Evolutionary conservation across 345 rosid genomes (phyloP).

Genomic region (Lepidium sativum): DNA sequence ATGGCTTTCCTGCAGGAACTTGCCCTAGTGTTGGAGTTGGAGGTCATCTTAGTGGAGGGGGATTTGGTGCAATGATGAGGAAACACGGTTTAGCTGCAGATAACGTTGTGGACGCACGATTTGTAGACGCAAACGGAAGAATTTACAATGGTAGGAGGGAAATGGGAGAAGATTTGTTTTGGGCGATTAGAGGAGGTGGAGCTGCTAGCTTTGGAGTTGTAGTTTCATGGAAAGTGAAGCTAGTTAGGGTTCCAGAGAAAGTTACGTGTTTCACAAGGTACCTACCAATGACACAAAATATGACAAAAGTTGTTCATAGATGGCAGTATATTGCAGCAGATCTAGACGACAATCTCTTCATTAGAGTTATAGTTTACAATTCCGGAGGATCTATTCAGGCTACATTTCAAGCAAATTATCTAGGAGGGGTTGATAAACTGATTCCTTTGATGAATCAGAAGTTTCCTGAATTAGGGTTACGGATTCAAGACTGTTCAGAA

Average conservation of each 20-base stretch:
- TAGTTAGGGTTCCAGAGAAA: constrained; percentile 27
- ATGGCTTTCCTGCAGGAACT: not conserved
- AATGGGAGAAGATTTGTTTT: constrained; percentile 35
- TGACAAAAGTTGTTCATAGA: constrained; percentile 8
- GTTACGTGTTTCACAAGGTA: constrained; percentile 22
- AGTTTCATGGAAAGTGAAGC: constrained; percentile 27
- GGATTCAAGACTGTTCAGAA: constrained; percentile 29
- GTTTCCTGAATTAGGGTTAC: constrained; percentile 37
- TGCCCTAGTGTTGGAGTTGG: constrained; percentile 5
- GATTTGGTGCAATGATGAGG: constrained; percentile 43
- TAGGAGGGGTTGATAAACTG: constrained; percentile 28
- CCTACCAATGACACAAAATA: not conserved
- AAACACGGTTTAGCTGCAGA: constrained; percentile 47
- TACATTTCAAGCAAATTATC: constrained; percentile 31
- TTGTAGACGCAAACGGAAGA: constrained; percentile 41
- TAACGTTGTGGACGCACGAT: constrained; percentile 41
- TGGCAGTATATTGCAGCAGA: constrained; percentile 20
- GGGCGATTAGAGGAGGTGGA: constrained; percentile 40
- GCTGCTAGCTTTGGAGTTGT: constrained; percentile 35
- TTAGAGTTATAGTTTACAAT: constrained; percentile 28
- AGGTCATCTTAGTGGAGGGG: constrained; percentile 43
- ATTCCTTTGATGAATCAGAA: constrained; percentile 20
- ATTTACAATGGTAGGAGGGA: constrained; percentile 33
- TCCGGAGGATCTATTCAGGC: constrained; percentile 15
- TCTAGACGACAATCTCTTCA: constrained; percentile 29